Percentiles rank a stretch among this genome's conserved stretches.
Evolutionary conservation across 75 land plant genomes (phyloP).

Genomic region (Picea glauca): DNA sequence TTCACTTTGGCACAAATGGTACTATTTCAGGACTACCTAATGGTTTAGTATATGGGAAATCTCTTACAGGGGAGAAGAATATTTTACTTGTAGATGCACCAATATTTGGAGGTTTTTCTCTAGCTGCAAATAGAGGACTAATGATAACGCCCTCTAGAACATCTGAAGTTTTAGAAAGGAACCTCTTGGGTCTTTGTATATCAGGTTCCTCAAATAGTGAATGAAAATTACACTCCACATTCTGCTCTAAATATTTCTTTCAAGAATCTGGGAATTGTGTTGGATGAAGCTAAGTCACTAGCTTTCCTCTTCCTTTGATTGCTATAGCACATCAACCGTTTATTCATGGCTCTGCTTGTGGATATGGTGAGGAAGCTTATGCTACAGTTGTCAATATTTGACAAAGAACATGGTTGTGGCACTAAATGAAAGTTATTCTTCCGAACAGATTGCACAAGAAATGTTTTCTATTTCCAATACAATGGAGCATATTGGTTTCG

Average conservation of each 20-base stretch:
- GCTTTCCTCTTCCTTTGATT: conserved; percentile 68
- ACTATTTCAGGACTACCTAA: conserved; percentile 36
- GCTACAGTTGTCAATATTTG: conserved; percentile 53
- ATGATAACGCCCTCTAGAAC: conserved; percentile 70
- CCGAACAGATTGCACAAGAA: conserved; percentile 31
- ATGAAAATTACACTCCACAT: conserved; percentile 28
- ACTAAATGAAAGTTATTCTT: conserved; percentile 24
- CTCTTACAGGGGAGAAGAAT: conserved; percentile 16
- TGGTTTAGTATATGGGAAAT: conserved; percentile 20
- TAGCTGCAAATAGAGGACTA: conserved; percentile 42
- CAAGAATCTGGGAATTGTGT: conserved; percentile 54
- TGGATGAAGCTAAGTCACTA: conserved; percentile 50
- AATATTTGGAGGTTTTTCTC: conserved; percentile 44
- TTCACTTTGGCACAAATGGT: conserved; percentile 45
- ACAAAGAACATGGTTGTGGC: conserved; percentile 60
- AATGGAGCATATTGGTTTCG: conserved; percentile 70
- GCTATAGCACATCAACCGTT: conserved; percentile 80
- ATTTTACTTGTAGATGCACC: conserved; percentile 53
- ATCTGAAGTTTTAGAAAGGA: conserved; percentile 37
- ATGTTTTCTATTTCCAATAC: conserved; percentile 24
- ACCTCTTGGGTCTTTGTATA: no score
- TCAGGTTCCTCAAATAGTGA: conserved; percentile 24
- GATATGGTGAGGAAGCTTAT: conserved; percentile 36
- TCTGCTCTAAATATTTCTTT: conserved; percentile 44
- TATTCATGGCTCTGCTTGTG: conserved; percentile 54